Conservation (phyloP, 352 stramenopile genomes). For the Phytophthora uliginosa region DNA sequence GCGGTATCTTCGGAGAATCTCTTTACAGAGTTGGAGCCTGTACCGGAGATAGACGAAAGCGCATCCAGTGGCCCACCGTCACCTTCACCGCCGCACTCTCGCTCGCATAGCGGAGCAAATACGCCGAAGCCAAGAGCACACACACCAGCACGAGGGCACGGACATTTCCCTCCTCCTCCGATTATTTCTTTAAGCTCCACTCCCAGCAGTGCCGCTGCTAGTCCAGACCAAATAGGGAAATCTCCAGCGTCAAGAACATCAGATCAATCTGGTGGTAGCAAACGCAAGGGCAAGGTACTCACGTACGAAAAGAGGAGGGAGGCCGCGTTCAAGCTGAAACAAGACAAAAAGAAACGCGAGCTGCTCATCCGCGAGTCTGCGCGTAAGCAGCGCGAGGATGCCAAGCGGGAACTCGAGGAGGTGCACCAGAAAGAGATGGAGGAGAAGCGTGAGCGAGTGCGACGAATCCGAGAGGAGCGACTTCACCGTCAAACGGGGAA, state of each 20-base stretch:
- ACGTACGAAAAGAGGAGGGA: constrained; percentile 73
- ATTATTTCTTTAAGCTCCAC: constrained; percentile 38
- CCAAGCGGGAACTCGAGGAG: constrained; percentile 70
- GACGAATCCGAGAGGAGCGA: constrained; percentile 66
- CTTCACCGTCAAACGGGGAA: constrained; percentile 39
- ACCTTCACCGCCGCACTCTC: constrained; percentile 35
- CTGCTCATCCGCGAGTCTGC: constrained; percentile 67
- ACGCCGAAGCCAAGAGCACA: constrained; percentile 25
- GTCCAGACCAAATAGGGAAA: constrained; percentile 24
- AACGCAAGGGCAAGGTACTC: constrained; percentile 28
- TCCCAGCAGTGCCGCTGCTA: constrained; percentile 36
- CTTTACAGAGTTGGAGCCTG: constrained; percentile 53
- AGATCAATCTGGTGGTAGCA: constrained; percentile 26
- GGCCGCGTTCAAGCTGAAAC: constrained; percentile 70
- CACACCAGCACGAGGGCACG: constrained; percentile 17
- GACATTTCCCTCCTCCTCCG: constrained; percentile 28
- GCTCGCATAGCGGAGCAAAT: constrained; percentile 35
- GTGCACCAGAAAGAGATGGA: constrained; percentile 75
- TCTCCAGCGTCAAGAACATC: constrained; percentile 30
- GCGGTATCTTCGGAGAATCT: constrained; percentile 38
- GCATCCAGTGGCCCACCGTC: constrained; percentile 38
- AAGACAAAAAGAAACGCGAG: constrained; percentile 77
- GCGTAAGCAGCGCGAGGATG: constrained; percentile 74
- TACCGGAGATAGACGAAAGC: constrained; percentile 66
- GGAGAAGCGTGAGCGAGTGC: constrained; percentile 73